Evolutionary conservation across 1,139 yeast species (phyloP), one percentile per base, ranked within the genome.

Genomic region (Groenewaldozyma sp.): DNA sequence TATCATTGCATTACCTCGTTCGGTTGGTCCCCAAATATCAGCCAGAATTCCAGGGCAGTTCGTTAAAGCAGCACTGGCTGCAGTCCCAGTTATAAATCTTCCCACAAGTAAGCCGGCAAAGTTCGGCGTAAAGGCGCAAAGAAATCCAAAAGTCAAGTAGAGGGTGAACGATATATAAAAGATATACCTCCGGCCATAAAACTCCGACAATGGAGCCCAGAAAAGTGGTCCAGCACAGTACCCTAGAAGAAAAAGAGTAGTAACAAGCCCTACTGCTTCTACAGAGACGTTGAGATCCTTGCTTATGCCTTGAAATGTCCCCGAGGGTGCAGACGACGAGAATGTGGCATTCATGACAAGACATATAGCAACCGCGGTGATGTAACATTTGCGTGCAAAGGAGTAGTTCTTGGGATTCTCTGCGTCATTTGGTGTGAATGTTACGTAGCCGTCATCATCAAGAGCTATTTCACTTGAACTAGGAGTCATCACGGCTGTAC

Each of bases 11-110:
- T 78, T 68, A 4, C 86, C 87, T 46, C 87, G 71, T n/a, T 76
- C 70, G 38, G 70, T 67, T 29, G 74, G 73, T 35, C 71, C 71
- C 59, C 72, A 74, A 35, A 82, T 68, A 59, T 82, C 94, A 34
- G 83, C 81, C 40, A 82, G 60, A 13, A 84, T 73, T n/a, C 93
- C 94, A 38, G 87, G 86, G 13, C 82, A 80, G 42, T 81, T 80
- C 24, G 84, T 77, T 38, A 82, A 67, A 19, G 86, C 86, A 6
- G 84, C 79, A 5, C 86, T 73, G 0, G 86, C 74, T 55, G 78
- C 79, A 33, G 82, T 75, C 3, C 94, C 94, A 36, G 80, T 71
- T 47, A 82, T 63, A 55, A 81, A 81, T 42, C 93, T 68, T 38
- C 84, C 78, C 32, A 76, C 76, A 44, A 79, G 58, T 13, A 81